phyloP scores from a whole-genome alignment of 1,284 basidiomycete species.

The Hymenochaete sp. region DNA sequence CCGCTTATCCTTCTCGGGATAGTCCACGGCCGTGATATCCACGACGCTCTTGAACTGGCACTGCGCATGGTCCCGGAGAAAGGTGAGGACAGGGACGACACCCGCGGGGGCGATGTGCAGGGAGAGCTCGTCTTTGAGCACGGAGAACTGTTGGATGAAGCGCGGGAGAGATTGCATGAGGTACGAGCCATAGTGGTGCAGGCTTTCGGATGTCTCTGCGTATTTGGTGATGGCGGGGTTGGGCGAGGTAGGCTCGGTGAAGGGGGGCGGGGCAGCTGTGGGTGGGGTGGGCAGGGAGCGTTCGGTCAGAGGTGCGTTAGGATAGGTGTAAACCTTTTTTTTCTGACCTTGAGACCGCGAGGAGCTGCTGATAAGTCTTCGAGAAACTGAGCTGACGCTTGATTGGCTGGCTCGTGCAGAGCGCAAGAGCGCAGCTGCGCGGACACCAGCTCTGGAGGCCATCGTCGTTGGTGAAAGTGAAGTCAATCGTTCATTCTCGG shows the following conservation, averaged over 20 bases:
- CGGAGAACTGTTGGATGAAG: conserved; percentile 95
- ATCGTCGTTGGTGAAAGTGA: conserved; percentile 26
- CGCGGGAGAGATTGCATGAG: conserved; percentile 86
- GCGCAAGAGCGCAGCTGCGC: conserved; percentile 13
- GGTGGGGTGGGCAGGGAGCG: background rate
- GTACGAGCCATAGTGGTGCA: conserved; percentile 89
- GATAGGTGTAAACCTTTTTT: background rate
- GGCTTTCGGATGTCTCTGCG: conserved; percentile 59
- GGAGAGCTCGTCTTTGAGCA: conserved; percentile 94
- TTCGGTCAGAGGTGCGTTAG: background rate
- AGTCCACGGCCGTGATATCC: conserved; percentile 96
- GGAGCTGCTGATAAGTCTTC: conserved; percentile 31
- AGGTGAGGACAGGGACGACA: conserved; percentile 81
- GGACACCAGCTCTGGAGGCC: conserved; percentile 37
- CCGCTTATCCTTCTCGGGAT: conserved; percentile 85
- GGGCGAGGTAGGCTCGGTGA: conserved; percentile 78
- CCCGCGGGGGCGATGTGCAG: conserved; percentile 82
- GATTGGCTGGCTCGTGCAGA: conserved; percentile 5
- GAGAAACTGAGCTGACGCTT: conserved; percentile 2
- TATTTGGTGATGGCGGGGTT: conserved; percentile 71
- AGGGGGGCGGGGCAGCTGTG: conserved; percentile 66
- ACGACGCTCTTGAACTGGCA: conserved; percentile 91
- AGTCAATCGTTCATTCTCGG: no score
- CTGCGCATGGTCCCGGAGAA: conserved; percentile 94
- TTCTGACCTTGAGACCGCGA: conserved; percentile 40